Percentiles rank a stretch among this genome's conserved stretches.
Conservation (phyloP, 352 stramenopile species). For the Globisporangium polare region DNA sequence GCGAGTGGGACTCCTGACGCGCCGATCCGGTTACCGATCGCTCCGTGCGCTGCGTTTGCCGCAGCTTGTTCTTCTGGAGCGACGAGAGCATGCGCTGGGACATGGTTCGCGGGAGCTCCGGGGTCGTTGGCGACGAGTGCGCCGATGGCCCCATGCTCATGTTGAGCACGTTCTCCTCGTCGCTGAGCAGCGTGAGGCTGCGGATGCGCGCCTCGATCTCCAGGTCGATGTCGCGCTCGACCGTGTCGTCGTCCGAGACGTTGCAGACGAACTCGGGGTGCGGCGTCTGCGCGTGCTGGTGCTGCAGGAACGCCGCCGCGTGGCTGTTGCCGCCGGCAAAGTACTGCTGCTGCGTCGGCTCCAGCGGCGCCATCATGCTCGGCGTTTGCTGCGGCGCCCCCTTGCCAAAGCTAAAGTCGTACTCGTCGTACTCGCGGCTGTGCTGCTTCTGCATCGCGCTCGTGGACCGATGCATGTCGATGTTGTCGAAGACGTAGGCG, state of each 20-base stretch:
- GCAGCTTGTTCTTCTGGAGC: conserved; percentile 36
- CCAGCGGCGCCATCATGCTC: conserved; percentile 11
- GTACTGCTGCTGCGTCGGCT: conserved; percentile 8
- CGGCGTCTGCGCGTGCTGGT: conserved; percentile 1
- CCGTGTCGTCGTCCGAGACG: conserved; percentile 55
- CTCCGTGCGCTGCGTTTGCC: conserved; percentile 14
- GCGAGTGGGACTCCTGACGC: neutral
- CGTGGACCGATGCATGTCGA: neutral
- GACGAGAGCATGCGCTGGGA: conserved; percentile 64
- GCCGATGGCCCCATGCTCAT: conserved; percentile 5
- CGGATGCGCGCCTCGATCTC: conserved; percentile 64
- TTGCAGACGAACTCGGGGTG: conserved; percentile 38
- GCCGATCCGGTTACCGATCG: neutral
- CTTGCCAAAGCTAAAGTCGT: neutral
- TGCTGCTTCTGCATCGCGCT: conserved; percentile 4
- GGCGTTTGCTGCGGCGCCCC: neutral
- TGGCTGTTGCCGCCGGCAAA: conserved; percentile 1
- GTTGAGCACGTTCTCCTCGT: conserved; percentile 15
- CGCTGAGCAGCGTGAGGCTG: conserved; percentile 20
- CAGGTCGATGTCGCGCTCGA: conserved; percentile 68
- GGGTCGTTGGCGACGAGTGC: neutral
- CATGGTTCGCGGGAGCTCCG: conserved; percentile 27
- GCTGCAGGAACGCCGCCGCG: conserved; percentile 5
- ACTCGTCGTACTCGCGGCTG: neutral
- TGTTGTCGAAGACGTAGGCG: conserved; percentile 19